phyloP scores from a whole-genome alignment of 768 basidiomycete genomes.

The Gymnopilus dilepis region DNA sequence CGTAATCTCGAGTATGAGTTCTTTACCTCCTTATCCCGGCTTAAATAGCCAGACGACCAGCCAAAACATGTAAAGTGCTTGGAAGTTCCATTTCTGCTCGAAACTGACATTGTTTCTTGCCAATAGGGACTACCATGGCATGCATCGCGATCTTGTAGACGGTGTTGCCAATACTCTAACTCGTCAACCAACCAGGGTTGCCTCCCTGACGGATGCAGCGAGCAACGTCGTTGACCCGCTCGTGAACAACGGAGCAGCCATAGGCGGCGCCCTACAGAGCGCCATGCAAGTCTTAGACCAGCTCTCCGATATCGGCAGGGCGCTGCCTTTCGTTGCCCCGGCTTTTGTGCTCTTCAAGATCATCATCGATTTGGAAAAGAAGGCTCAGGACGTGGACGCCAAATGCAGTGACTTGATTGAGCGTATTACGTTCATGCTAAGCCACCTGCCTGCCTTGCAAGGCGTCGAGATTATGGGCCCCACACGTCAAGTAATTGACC shows the following conservation, averaged over 20 bases:
- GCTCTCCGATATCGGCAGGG: constrained; percentile 41
- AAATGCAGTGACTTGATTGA: constrained; percentile 47
- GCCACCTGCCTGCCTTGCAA: constrained; percentile 41
- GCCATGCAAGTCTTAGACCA: constrained; percentile 37
- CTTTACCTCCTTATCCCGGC: constrained; percentile 4
- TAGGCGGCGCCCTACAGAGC: constrained; percentile 36
- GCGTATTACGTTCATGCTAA: constrained; percentile 48
- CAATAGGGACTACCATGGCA: constrained; percentile 17
- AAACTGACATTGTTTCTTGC: neutral
- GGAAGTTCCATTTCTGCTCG: neutral
- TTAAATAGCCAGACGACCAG: neutral
- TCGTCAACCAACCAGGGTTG: constrained; percentile 13
- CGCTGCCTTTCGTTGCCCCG: constrained; percentile 43
- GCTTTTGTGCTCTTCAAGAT: constrained; percentile 45
- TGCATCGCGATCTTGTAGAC: constrained; percentile 14
- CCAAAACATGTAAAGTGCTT: neutral
- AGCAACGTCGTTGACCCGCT: constrained; percentile 26
- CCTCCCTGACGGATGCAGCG: constrained; percentile 9
- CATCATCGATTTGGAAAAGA: constrained; percentile 43
- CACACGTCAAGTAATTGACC: constrained; percentile 42
- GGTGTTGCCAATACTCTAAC: neutral
- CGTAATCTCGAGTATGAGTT: neutral
- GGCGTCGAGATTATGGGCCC: constrained; percentile 38
- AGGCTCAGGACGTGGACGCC: constrained; percentile 42
- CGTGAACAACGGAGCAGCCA: constrained; percentile 22